Evolutionary conservation across 2,329 filamentous ascomycete species (phyloP).

Genomic region (Cladosporium sp.): DNA sequence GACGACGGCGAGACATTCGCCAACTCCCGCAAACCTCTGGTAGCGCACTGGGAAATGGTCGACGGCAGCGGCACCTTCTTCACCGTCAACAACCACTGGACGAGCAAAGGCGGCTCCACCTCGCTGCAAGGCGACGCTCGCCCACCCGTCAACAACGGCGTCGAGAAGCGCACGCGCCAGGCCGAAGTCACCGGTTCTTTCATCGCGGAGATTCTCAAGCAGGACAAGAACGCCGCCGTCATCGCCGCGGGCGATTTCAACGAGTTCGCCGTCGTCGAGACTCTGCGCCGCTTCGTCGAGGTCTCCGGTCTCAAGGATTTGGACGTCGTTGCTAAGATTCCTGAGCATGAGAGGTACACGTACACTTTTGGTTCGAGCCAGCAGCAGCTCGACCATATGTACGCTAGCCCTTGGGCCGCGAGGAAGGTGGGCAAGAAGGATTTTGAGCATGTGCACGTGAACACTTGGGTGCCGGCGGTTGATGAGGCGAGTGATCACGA

Average conservation of each 20-base stretch:
- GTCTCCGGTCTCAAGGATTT: slow-evolving; percentile 57
- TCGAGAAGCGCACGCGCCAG: slow-evolving; percentile 54
- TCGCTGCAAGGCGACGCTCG: slow-evolving; percentile 61
- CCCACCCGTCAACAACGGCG: slow-evolving; percentile 61
- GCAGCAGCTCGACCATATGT: slow-evolving; percentile 68
- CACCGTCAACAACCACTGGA: slow-evolving; percentile 67
- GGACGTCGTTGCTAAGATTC: slow-evolving; percentile 54
- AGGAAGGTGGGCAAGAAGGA: slow-evolving; percentile 31
- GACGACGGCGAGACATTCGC: slow-evolving; percentile 57
- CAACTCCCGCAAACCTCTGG: slow-evolving; percentile 61
- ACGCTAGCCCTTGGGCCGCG: slow-evolving; percentile 52
- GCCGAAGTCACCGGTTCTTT: slow-evolving; percentile 56
- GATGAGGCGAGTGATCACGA: slow-evolving; percentile 64
- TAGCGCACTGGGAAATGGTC: slow-evolving; percentile 59
- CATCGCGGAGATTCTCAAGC: slow-evolving; percentile 52
- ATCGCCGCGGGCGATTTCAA: slow-evolving; percentile 67
- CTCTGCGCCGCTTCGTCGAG: slow-evolving; percentile 50
- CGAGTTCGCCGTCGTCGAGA: slow-evolving; percentile 62
- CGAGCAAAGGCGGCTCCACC: slow-evolving; percentile 61
- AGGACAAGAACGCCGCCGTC: slow-evolving; percentile 53
- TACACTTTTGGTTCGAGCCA: slow-evolving; percentile 67
- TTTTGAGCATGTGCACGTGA: slow-evolving; percentile 66
- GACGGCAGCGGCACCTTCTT: slow-evolving; percentile 57
- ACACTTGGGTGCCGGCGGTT: slow-evolving; percentile 58
- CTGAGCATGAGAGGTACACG: slow-evolving; percentile 59